These are phyloP conservation scores for Cornus suecica DNA, from an alignment of 148 eudicot genomes.

Conservation along the genomic window DNA sequence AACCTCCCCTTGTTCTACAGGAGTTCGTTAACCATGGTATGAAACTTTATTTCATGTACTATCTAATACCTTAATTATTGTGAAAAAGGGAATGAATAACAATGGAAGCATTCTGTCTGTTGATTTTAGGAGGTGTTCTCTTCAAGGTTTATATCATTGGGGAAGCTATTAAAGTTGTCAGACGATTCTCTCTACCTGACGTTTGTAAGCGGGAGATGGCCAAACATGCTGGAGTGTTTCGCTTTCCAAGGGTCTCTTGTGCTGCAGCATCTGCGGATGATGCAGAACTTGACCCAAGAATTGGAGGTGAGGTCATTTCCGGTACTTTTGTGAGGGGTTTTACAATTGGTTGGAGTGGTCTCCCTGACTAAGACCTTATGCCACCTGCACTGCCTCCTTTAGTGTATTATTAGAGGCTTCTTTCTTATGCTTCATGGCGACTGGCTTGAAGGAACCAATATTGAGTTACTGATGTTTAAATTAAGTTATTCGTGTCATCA, in stretches of 20 bases:
- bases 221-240: conserved; percentile 51
- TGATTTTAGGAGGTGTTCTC: conserved; percentile 57
- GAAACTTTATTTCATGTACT: neutral
- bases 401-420: too few relatives aligned
- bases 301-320: conserved; percentile 39
- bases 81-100: too few relatives aligned
- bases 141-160: conserved; percentile 69
- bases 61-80: too few relatives aligned
- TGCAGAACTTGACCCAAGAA: conserved; percentile 61
- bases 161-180: conserved; percentile 52
- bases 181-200: conserved; percentile 70
- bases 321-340: too few relatives aligned
- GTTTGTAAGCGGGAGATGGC: conserved; percentile 49
- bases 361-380: too few relatives aligned
- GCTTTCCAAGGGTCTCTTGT: conserved; percentile 70
- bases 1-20: conserved; percentile 68
- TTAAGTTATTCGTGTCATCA: neutral
- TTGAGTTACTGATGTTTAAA: too few relatives aligned
- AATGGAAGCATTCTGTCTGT: too few relatives aligned
- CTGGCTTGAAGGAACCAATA: too few relatives aligned
- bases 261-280: conserved; percentile 70
- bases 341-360: too few relatives aligned
- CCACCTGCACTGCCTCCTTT: too few relatives aligned
- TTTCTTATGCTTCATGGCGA: too few relatives aligned
- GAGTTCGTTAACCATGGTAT: conserved; percentile 72